Evolutionary conservation across 352 stramenopile genomes (phyloP).

Genomic region (Phytophthora brassicae): DNA sequence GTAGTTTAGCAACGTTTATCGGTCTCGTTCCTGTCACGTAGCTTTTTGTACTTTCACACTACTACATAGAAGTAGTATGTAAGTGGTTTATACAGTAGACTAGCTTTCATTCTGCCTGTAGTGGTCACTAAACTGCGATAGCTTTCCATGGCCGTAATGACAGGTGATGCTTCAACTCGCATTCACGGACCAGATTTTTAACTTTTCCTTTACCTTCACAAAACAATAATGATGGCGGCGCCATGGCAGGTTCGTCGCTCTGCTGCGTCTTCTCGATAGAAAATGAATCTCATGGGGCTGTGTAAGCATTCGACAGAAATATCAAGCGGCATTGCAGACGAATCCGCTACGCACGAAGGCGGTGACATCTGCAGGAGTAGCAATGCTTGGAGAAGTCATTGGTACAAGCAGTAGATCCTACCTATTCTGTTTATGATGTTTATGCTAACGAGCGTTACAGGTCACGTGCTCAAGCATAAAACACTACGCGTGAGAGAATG

Average conservation of each 20-base stretch:
- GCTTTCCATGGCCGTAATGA: background rate
- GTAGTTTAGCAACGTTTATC: background rate
- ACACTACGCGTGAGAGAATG: constrained; percentile 45
- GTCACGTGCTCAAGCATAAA: constrained; percentile 70
- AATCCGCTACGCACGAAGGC: constrained; percentile 66
- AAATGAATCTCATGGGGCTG: background rate
- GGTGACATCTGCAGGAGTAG: constrained; percentile 60
- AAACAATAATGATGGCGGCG: constrained; percentile 24
- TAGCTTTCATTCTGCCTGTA: too few relatives aligned
- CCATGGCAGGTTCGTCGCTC: constrained; percentile 35
- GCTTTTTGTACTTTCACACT: background rate
- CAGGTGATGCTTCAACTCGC: constrained; percentile 16
- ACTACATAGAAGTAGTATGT: too few relatives aligned
- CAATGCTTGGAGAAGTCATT: constrained; percentile 65
- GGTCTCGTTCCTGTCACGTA: background rate
- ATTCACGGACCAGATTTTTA: background rate
- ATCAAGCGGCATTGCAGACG: constrained; percentile 56
- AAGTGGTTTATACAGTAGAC: constrained; percentile 8
- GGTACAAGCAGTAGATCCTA: constrained; percentile 36
- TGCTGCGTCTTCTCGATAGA: background rate
- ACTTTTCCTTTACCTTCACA: too few relatives aligned
- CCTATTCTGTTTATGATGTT: too few relatives aligned
- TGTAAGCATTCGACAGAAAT: constrained; percentile 40
- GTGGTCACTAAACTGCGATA: background rate
- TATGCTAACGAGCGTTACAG: too few relatives aligned